Evolutionary conservation across 495 filamentous ascomycete species (phyloP), one percentile per base, ranked within the genome.

Genomic region (Xylaria castorea): DNA sequence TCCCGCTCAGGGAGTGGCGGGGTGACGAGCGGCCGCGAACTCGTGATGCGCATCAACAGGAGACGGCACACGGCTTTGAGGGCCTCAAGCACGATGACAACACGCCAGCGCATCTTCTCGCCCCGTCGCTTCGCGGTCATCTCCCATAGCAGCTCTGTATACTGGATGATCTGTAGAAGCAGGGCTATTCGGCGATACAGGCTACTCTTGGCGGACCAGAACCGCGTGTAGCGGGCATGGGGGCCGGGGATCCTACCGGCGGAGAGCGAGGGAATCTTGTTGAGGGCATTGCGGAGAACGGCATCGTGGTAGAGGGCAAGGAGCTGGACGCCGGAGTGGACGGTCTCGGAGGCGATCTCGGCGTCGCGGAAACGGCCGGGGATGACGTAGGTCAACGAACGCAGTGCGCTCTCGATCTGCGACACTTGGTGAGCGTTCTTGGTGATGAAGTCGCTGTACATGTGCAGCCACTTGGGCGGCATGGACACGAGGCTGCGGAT

Each of bases 231-330:
- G 51, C 96, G 91, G 71, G 90, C 89, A 83, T 97, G 95, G 8
- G 92, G 92, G 22, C 89, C 89, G 8, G 92, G 91, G 57, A 83
- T 87, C 9, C 74, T 72, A 2, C 73, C 70, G 83, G 61, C 81
- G 16, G 70, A 72, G 73, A 83, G 79, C 76, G 79, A 80, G 80
- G 83, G 74, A 77, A 79, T 75, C 75, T 78, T 78, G 74, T 80
- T 82, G 84, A 83, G 68, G 32, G 92, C 90, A 75, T 89, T 87
- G 64, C 90, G 88, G 32, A 99, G 93, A 51, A 99, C 89, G 48
- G 91, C 89, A 81, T 98, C 95, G 86, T 98, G 95, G 82, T 98
- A 98, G 71, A 98, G 87, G 14, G 95, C 95, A 70, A 99, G 88
- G 16, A 99, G 87, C 77, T 97, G 94, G 42, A 98, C 91, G 70